Conservation (phyloP, 75 land plant species). For the Chamaecyparis obtusa region DNA sequence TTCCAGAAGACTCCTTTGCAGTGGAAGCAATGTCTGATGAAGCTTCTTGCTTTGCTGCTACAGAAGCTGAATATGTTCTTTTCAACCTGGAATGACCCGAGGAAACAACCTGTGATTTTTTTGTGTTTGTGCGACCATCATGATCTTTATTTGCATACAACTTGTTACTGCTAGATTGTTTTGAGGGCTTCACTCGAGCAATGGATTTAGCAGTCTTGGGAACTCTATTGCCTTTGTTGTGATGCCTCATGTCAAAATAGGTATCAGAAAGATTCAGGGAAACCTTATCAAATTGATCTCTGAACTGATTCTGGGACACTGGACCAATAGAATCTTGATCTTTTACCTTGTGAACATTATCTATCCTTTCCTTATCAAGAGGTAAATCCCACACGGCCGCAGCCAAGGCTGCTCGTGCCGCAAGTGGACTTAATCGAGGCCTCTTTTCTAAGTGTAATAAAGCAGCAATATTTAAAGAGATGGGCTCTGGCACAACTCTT, state of each 20-base stretch:
- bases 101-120: not conserved
- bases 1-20: not conserved
- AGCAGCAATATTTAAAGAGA: not conserved
- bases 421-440: slow-evolving; percentile 31
- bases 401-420: slow-evolving; percentile 46
- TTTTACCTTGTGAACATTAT: not conserved
- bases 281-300: not conserved
- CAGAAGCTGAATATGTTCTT: slow-evolving; percentile 3
- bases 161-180: slow-evolving; percentile 7
- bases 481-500: not conserved
- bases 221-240: not conserved
- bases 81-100: not conserved
- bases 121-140: not conserved
- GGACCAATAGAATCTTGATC: not conserved
- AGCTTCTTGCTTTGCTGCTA: slow-evolving; percentile 8
- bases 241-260: not conserved
- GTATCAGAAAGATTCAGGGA: not conserved
- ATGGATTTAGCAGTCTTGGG: not conserved
- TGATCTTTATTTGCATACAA: not conserved
- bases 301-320: not conserved
- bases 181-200: not conserved
- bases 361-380: not conserved
- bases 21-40: slow-evolving; percentile 6
- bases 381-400: slow-evolving; percentile 13
- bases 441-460: slow-evolving; percentile 4